Base-by-base conservation (phyloP, 164 flowering plant genomes). In the Stephania yunnanensis region DNA sequence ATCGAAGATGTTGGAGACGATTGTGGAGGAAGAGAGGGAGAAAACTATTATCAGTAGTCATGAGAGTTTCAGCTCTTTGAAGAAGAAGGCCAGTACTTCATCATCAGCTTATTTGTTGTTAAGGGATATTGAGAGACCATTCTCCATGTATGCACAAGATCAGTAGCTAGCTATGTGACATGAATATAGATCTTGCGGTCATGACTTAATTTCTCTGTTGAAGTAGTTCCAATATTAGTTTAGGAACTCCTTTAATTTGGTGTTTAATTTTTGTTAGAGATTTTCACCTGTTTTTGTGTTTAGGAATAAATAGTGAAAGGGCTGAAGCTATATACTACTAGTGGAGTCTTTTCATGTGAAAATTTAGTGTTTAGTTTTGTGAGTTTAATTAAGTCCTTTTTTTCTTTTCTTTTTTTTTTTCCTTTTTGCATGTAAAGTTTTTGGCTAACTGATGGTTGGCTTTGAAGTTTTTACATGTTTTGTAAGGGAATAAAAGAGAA, bases 1-100 rank as follows among this genome's bases (percentile, higher is more conserved):
- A 8, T 80, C 83, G 2, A 85, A 84, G 80, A 83, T 84, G 84
- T 50, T 88, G 74, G 91, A 88, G 52, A 85, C 91, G 9, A 88
- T 88, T 45, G 81, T 7, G 31, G 89, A 87, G 76, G 90, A 87
- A 78, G 89, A 86, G n/a, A 78, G 81, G 69, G 84, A 70, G 29
- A 70, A 70, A 12, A 58, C n/a, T 42, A 31, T 19, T 68, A 46
- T 67, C 31, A 67, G 42, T 50, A 50, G 55, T 50, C 11, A 11
- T 50, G 55, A 50, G 12, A 9, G 55, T 15, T 50, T 50, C 55
- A 50, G 15, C 15, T 50, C 55, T 50, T 50, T 7, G 13, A 25
- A 67, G 42, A 12, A 31, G 15, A 9, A 12, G 17, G 17, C 46
- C 5, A 31, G 7, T 31, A 15, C 46, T 44, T 68, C 71, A 13